A percentile compares a stretch with the other conserved stretches of the same genome.
Evolutionary conservation across 495 filamentous ascomycete species (phyloP).

Genomic region (Astrothelium subdiscretum): DNA sequence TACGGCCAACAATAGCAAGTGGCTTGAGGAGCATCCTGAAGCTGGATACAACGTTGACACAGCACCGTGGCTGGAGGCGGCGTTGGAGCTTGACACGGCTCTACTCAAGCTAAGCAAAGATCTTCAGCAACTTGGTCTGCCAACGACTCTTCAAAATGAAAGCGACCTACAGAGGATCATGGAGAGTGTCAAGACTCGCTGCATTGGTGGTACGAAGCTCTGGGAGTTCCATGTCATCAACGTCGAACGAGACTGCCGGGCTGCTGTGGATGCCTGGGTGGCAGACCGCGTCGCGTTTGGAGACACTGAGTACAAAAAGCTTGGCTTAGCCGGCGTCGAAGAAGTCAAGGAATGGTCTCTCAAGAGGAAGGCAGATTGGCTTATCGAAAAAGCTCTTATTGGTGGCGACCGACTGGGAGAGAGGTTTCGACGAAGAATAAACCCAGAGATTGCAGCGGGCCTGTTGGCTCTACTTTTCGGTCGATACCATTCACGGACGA

Average conservation of each 20-base stretch:
- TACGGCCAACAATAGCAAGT: constrained; percentile 88
- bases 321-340: constrained; percentile 29
- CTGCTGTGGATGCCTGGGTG: constrained; percentile 61
- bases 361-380: constrained; percentile 49
- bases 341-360: constrained; percentile 43
- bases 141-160: constrained; percentile 54
- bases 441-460: constrained; percentile 56
- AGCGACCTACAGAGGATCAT: constrained; percentile 77
- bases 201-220: constrained; percentile 60
- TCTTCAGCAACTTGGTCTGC: constrained; percentile 55
- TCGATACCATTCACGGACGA: constrained; percentile 37
- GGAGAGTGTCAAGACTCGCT: constrained; percentile 68
- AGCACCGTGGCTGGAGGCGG: constrained; percentile 84
- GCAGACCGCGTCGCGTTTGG: constrained; percentile 37
- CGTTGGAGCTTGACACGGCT: constrained; percentile 75
- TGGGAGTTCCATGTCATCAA: constrained; percentile 93
- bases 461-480: constrained; percentile 61
- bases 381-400: constrained; percentile 50
- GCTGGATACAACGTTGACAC: constrained; percentile 90
- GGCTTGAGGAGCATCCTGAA: constrained; percentile 90
- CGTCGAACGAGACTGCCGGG: constrained; percentile 58
- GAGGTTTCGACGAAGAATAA: constrained; percentile 57
- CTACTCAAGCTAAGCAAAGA: constrained; percentile 65
- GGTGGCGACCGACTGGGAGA: constrained; percentile 64
- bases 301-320: constrained; percentile 23